Conservation (phyloP, 1,284 basidiomycete genomes). For the Mycosarcoma mackinlayi region DNA sequence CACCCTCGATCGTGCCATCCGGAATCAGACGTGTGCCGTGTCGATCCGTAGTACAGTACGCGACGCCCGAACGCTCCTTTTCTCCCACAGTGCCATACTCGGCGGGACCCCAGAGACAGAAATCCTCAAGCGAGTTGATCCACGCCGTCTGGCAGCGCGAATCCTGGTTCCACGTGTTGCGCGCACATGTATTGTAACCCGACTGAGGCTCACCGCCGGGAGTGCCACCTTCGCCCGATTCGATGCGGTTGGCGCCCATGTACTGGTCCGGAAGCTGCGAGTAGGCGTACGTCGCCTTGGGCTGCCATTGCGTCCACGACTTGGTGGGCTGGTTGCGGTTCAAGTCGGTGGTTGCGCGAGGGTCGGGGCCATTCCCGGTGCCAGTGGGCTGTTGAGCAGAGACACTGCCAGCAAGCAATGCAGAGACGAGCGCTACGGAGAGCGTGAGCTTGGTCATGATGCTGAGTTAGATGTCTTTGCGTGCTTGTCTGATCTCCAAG, state of each 20-base stretch:
- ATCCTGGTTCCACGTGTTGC: conserved; percentile 51
- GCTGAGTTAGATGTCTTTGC: neutral
- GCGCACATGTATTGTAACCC: conserved; percentile 57
- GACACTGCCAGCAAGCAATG: conserved; percentile 12
- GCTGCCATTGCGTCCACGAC: conserved; percentile 58
- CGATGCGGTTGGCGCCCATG: conserved; percentile 55
- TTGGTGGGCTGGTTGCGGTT: conserved; percentile 55
- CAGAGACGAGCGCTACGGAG: conserved; percentile 16
- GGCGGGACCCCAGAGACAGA: conserved; percentile 63
- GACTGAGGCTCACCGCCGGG: conserved; percentile 48
- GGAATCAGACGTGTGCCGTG: conserved; percentile 66
- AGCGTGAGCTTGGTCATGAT: conserved; percentile 35
- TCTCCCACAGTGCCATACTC: conserved; percentile 53
- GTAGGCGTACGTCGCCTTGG: conserved; percentile 57
- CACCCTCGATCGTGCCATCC: conserved; percentile 60
- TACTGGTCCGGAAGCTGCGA: conserved; percentile 55
- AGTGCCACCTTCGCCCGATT: conserved; percentile 29
- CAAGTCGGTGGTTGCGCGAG: conserved; percentile 39
- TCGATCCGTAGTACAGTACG: conserved; percentile 64
- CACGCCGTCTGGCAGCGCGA: conserved; percentile 63
- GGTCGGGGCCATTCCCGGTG: conserved; percentile 36
- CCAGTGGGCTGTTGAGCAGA: conserved; percentile 19
- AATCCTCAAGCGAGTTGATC: conserved; percentile 62
- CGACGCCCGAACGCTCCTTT: conserved; percentile 59
- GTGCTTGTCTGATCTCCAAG: neutral